Conservation (phyloP, 306 rosid species). For the Glycyrrhiza uralensis region DNA sequence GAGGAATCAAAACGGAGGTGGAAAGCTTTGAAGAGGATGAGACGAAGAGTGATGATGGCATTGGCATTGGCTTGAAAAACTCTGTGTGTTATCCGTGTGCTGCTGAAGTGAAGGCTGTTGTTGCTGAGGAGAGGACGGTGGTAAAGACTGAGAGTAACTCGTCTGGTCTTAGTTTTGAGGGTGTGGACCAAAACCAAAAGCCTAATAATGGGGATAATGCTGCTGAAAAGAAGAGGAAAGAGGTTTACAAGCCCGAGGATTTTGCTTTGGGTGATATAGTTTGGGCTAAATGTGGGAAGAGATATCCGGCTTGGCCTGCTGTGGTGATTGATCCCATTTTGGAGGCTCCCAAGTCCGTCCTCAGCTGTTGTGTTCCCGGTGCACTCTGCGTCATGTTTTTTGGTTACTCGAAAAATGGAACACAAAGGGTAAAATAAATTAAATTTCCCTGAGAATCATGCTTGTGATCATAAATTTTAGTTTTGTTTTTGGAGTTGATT, state of each 20-base stretch:
- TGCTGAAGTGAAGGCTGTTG: conserved; percentile 30
- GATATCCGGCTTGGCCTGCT: conserved; percentile 95
- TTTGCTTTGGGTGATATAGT: conserved; percentile 89
- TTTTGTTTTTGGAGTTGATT: conserved; percentile 12
- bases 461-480: background rate
- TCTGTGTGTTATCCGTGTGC: conserved; percentile 25
- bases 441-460: background rate
- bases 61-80: conserved; percentile 23
- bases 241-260: conserved; percentile 69
- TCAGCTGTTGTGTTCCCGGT: conserved; percentile 64
- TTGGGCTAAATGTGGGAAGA: conserved; percentile 97
- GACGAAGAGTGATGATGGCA: conserved; percentile 31
- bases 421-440: conserved; percentile 90
- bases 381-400: conserved; percentile 91
- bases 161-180: conserved; percentile 44
- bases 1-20: conserved; percentile 30
- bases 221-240: conserved; percentile 61
- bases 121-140: conserved; percentile 15
- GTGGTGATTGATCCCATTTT: conserved; percentile 85
- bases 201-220: conserved; percentile 27
- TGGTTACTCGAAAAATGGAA: conserved; percentile 87
- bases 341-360: conserved; percentile 80
- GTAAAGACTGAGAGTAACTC: conserved; percentile 34
- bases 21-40: conserved; percentile 46
- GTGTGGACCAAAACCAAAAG: conserved; percentile 29